Percentiles rank a stretch among this genome's conserved stretches.
Evolutionary conservation across 2,329 filamentous ascomycete species (phyloP).

Genomic region (Fusarium udum): DNA sequence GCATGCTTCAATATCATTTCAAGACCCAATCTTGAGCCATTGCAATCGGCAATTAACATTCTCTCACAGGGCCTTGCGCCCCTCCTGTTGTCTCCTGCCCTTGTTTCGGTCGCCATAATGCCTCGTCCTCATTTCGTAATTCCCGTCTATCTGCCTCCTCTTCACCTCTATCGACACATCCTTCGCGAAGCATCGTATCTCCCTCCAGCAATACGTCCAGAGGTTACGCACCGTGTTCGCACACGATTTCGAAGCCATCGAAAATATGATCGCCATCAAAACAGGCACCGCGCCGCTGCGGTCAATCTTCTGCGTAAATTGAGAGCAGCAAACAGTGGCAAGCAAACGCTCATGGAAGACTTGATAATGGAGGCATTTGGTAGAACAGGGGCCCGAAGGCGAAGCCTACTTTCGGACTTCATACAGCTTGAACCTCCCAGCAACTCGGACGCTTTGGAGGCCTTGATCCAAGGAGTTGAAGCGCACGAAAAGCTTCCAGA

Average conservation of each 20-base stretch:
- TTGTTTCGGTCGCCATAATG: conserved; percentile 34
- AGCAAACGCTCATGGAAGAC: conserved; percentile 55
- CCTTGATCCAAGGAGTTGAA: conserved; percentile 33
- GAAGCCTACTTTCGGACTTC: conserved; percentile 56
- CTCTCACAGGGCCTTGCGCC: conserved; percentile 17
- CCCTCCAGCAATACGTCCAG: conserved; percentile 59
- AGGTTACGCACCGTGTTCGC: conserved; percentile 55
- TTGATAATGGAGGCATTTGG: conserved; percentile 63
- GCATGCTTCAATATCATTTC: neutral
- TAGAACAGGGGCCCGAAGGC: conserved; percentile 60
- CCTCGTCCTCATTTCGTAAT: conserved; percentile 42
- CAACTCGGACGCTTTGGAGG: conserved; percentile 54
- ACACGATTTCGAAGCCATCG: conserved; percentile 57
- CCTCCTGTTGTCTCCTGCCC: neutral
- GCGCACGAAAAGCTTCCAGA: neutral
- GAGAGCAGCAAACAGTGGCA: conserved; percentile 63
- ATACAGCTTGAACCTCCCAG: conserved; percentile 49
- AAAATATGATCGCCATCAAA: conserved; percentile 40
- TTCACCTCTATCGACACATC: conserved; percentile 65
- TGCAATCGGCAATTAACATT: neutral
- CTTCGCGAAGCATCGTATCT: conserved; percentile 71
- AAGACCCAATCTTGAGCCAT: neutral
- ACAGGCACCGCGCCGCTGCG: conserved; percentile 53
- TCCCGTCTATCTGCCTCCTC: conserved; percentile 39
- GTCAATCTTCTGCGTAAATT: conserved; percentile 57